Conservation (phyloP, 129 eudicot genomes). For the Centrapalus pauciflorus region DNA sequence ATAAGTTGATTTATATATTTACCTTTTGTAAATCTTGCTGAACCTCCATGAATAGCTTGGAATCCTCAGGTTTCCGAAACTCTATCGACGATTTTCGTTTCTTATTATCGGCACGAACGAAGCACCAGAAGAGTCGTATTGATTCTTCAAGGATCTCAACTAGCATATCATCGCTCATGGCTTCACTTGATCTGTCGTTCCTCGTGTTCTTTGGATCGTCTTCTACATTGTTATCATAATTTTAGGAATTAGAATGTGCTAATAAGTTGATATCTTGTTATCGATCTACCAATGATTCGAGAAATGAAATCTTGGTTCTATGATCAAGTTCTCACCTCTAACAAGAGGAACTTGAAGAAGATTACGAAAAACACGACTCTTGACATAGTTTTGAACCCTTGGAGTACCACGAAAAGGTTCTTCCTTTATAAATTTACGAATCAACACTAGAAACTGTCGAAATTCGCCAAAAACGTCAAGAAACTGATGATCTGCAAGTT, state of each 20-base stretch:
- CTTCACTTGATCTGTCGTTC: slow-evolving; percentile 47
- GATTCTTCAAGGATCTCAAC: slow-evolving; percentile 90
- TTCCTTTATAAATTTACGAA: slow-evolving; percentile 78
- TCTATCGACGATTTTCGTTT: slow-evolving; percentile 35
- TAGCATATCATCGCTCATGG: slow-evolving; percentile 35
- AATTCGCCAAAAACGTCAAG: slow-evolving; percentile 80
- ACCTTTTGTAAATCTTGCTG: slow-evolving; percentile 71
- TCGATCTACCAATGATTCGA: no score
- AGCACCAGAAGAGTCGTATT: slow-evolving; percentile 75
- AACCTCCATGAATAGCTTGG: slow-evolving; percentile 45
- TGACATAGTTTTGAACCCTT: slow-evolving; percentile 61
- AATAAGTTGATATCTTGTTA: no score
- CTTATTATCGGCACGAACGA: slow-evolving; percentile 68
- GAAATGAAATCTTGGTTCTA: no score
- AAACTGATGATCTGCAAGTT: slow-evolving; percentile 43
- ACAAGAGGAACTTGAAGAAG: slow-evolving; percentile 95
- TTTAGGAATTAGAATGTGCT: no score
- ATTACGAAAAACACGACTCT: slow-evolving; percentile 59
- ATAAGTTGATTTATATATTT: no score
- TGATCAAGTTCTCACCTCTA: slow-evolving; percentile 46
- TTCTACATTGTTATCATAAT: slow-evolving; percentile 37
- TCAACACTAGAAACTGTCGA: slow-evolving; percentile 91
- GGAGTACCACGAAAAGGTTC: slow-evolving; percentile 85
- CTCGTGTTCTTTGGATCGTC: slow-evolving; percentile 42
- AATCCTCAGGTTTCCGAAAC: slow-evolving; percentile 56